Percentiles rank a stretch among this genome's conserved stretches.
phyloP scores from a whole-genome alignment of 306 rosid genomes.

The Trifolium dubium region DNA sequence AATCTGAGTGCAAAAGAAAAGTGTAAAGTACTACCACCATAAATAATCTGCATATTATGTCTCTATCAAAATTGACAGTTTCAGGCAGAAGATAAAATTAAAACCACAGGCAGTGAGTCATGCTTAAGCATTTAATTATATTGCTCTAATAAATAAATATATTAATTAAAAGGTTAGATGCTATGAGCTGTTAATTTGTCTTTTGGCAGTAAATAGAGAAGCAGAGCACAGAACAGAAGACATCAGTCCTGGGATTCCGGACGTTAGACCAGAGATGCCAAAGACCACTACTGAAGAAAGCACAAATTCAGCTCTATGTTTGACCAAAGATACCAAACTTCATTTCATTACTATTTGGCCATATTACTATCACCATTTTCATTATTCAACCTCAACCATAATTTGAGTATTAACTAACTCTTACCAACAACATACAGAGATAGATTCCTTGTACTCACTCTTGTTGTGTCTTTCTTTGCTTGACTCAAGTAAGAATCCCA shows the following conservation, averaged over 20 bases:
- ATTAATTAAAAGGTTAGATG: constrained; percentile 19
- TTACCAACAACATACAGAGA: constrained; percentile 9
- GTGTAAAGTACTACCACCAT: constrained; percentile 9
- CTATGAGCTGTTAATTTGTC: constrained; percentile 44
- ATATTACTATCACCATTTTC: constrained; percentile 40
- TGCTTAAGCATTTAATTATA: constrained; percentile 35
- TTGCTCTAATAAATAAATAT: constrained; percentile 11
- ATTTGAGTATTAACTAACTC: constrained; percentile 20
- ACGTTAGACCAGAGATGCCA: constrained; percentile 52
- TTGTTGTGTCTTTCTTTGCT: not conserved
- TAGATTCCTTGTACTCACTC: constrained; percentile 8
- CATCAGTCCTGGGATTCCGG: constrained; percentile 64
- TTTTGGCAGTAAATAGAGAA: constrained; percentile 51
- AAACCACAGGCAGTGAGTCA: constrained; percentile 16
- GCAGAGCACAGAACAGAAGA: constrained; percentile 51
- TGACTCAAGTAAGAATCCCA: constrained; percentile 28
- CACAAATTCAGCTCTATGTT: constrained; percentile 51
- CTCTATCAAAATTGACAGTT: constrained; percentile 22
- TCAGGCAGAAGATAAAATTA: constrained; percentile 31
- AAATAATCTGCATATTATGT: constrained; percentile 1
- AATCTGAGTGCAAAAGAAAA: not conserved
- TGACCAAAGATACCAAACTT: constrained; percentile 51
- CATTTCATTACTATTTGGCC: constrained; percentile 43
- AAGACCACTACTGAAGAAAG: constrained; percentile 43
- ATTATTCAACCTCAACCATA: constrained; percentile 35